Conservation (phyloP, 805 yeast species). For the Lachancea thermotolerans region DNA sequence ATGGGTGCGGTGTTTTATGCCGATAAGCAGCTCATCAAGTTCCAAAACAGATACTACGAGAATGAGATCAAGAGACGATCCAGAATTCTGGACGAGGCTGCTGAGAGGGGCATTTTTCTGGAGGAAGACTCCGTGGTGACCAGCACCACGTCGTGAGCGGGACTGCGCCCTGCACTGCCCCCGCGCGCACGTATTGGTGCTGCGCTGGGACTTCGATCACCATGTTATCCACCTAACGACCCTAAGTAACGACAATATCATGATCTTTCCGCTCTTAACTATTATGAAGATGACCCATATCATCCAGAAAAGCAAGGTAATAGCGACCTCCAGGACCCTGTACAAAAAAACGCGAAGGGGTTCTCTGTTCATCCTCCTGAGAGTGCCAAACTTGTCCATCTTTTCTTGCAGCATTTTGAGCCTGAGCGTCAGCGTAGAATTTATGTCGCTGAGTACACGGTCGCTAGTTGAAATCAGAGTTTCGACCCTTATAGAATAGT, state of each 20-base stretch:
- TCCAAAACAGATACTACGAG: slow-evolving; percentile 31
- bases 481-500: slow-evolving; percentile 50
- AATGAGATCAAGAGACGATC: slow-evolving; percentile 33
- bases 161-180: not conserved
- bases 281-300: slow-evolving; percentile 28
- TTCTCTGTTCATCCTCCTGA: slow-evolving; percentile 21
- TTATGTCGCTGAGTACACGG: slow-evolving; percentile 65
- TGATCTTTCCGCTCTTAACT: slow-evolving; percentile 14
- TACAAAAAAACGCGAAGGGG: slow-evolving; percentile 20
- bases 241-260: slow-evolving; percentile 13
- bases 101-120: slow-evolving; percentile 38
- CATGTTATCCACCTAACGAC: slow-evolving; percentile 23
- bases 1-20: slow-evolving; percentile 38
- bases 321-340: slow-evolving; percentile 23
- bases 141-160: slow-evolving; percentile 12
- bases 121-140: slow-evolving; percentile 29
- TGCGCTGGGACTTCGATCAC: slow-evolving; percentile 9
- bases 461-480: slow-evolving; percentile 56
- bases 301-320: slow-evolving; percentile 24
- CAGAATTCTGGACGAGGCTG: slow-evolving; percentile 37
- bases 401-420: slow-evolving; percentile 34
- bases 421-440: slow-evolving; percentile 61
- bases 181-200: not conserved
- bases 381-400: slow-evolving; percentile 25
- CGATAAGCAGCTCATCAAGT: slow-evolving; percentile 34